Conservation (phyloP, 2,329 filamentous ascomycete species). For the Cadophora sp. region DNA sequence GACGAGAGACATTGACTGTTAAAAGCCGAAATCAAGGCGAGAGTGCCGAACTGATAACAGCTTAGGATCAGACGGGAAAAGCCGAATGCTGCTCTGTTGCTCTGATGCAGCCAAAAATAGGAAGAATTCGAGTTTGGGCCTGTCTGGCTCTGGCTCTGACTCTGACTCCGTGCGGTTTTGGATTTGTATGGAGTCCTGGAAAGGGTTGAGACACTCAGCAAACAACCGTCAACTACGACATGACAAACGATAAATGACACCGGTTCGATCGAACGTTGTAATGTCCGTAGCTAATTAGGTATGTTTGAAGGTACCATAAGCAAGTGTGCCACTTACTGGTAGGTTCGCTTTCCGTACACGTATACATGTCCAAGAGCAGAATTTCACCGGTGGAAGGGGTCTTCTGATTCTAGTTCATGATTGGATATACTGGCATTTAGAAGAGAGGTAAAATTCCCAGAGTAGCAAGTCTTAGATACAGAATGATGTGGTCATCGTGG, state of each 20-base stretch:
- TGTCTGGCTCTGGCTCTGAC: neutral
- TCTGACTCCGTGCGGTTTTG: neutral
- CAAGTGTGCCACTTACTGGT: neutral
- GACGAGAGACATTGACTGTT: neutral
- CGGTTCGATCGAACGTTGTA: neutral
- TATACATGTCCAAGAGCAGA: neutral
- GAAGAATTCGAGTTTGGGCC: neutral
- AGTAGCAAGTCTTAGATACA: neutral
- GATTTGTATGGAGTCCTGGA: neutral
- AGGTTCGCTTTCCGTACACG: neutral
- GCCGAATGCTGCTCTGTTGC: neutral
- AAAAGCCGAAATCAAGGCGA: neutral
- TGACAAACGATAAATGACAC: neutral
- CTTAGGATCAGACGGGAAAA: neutral
- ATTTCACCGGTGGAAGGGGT: neutral
- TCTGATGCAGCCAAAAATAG: conserved; percentile 3
- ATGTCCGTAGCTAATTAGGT: neutral
- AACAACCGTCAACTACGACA: neutral
- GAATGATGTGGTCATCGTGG: conserved; percentile 6
- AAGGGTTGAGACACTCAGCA: neutral
- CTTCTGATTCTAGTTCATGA: neutral
- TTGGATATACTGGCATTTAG: neutral
- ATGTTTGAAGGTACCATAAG: neutral
- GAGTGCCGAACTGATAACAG: neutral
- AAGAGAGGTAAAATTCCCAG: neutral